phyloP scores from a whole-genome alignment of 257 asterid species.

The Ligustrum vulgare region DNA sequence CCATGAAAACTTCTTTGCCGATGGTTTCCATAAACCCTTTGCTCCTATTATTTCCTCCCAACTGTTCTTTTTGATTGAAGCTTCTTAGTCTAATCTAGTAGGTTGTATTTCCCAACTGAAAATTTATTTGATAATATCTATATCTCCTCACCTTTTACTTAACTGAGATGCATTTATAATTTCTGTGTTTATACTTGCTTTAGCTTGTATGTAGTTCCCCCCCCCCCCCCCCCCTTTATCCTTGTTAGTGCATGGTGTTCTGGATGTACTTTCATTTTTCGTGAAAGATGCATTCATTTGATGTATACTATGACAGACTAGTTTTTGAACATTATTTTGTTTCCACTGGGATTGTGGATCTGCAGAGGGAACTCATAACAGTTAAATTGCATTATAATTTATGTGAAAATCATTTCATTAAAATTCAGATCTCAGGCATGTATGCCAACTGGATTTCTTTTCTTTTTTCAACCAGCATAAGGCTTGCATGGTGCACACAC shows the following conservation, averaged over 20 bases:
- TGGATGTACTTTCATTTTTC: neutral
- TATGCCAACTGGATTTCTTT: neutral
- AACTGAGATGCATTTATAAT: neutral
- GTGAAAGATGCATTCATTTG: neutral
- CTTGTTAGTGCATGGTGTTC: neutral
- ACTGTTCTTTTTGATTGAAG: slow-evolving; percentile 2
- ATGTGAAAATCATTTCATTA: slow-evolving; percentile 1
- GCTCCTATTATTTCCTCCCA: slow-evolving; percentile 1
- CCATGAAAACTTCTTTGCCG: slow-evolving; percentile 2
- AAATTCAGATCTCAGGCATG: slow-evolving; percentile 17
- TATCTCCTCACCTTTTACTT: neutral
- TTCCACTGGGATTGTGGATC: neutral
- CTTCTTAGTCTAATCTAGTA: neutral
- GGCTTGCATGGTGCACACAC: neutral
- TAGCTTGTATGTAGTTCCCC: neutral
- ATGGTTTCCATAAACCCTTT: neutral
- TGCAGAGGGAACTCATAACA: neutral
- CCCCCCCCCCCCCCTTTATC: neutral
- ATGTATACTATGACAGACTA: neutral
- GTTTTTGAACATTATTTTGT: neutral
- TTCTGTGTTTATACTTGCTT: neutral
- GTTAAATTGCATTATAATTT: neutral
- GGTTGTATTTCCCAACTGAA: neutral
- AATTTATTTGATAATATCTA: neutral
- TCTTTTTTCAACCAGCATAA: slow-evolving; percentile 7